phyloP scores from a whole-genome alignment of 2,329 filamentous ascomycete species.

The Fusarium anguioides region DNA sequence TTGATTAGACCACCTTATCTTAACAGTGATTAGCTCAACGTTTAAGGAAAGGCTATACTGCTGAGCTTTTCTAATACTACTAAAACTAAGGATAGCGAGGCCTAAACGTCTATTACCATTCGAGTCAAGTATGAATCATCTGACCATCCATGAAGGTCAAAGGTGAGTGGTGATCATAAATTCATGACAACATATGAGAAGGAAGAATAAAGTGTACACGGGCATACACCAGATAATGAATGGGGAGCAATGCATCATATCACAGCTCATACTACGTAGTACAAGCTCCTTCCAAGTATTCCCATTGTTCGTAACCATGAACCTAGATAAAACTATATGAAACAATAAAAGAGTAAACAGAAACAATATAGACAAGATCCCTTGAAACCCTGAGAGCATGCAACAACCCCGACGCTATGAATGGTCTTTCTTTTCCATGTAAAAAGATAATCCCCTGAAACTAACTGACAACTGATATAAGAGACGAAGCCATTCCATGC shows the following conservation, averaged over 20 bases:
- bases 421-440: constrained; percentile 38
- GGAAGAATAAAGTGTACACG: no score
- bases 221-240: no score
- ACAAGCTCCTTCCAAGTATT: constrained; percentile 31
- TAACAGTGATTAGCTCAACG: no score
- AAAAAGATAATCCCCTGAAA: constrained; percentile 24
- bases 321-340: constrained; percentile 37
- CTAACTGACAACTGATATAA: constrained; percentile 14
- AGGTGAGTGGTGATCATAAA: no score
- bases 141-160: no score
- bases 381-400: constrained; percentile 28
- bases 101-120: no score
- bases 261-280: constrained; percentile 1
- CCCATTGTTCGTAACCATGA: constrained; percentile 41
- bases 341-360: constrained; percentile 2
- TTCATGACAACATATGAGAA: no score
- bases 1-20: no score
- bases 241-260: not conserved
- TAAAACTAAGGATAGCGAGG: no score
- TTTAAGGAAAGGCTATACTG: no score
- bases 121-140: no score
- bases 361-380: constrained; percentile 24
- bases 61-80: no score
- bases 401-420: constrained; percentile 44
- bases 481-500: constrained; percentile 27